phyloP scores from a whole-genome alignment of 805 yeast genomes.

The Schwanniomyces occidentalis region DNA sequence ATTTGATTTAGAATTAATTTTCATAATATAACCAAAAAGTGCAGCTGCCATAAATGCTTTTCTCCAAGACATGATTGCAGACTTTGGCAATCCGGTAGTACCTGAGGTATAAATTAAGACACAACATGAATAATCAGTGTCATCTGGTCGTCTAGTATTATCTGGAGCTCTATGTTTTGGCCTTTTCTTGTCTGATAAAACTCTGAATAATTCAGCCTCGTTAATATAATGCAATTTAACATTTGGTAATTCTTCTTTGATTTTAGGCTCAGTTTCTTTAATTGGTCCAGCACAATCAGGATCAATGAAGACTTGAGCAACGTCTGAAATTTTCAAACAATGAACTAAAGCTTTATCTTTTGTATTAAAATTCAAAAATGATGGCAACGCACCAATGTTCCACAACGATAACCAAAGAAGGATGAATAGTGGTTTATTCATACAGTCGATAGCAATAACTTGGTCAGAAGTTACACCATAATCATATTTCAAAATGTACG shows the following conservation, averaged over 20 bases:
- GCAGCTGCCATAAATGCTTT: slow-evolving; percentile 72
- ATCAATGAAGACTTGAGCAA: slow-evolving; percentile 69
- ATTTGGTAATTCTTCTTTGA: slow-evolving; percentile 37
- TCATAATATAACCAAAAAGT: slow-evolving; percentile 68
- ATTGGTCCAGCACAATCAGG: slow-evolving; percentile 62
- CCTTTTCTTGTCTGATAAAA: slow-evolving; percentile 38
- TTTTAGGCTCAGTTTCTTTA: slow-evolving; percentile 44
- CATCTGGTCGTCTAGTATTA: slow-evolving; percentile 55
- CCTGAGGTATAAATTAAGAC: slow-evolving; percentile 88
- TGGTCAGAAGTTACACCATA: slow-evolving; percentile 67
- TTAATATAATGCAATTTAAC: slow-evolving; percentile 49
- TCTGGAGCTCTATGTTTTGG: slow-evolving; percentile 58
- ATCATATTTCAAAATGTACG: slow-evolving; percentile 61
- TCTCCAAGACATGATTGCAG: slow-evolving; percentile 92
- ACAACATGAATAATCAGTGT: slow-evolving; percentile 61
- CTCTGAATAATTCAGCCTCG: slow-evolving; percentile 48
- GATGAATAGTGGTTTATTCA: slow-evolving; percentile 81
- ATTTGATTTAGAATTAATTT: slow-evolving; percentile 52
- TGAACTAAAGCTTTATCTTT: slow-evolving; percentile 74
- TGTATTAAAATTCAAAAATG: slow-evolving; percentile 81
- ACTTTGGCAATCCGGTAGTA: slow-evolving; percentile 92
- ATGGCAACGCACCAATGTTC: slow-evolving; percentile 90
- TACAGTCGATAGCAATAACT: slow-evolving; percentile 70
- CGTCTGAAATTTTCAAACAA: slow-evolving; percentile 69
- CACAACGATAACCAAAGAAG: slow-evolving; percentile 83